A percentile compares a stretch with the other conserved stretches of the same genome.
Conservation (phyloP, 495 filamentous ascomycete species). For the Penicillium daleae region DNA sequence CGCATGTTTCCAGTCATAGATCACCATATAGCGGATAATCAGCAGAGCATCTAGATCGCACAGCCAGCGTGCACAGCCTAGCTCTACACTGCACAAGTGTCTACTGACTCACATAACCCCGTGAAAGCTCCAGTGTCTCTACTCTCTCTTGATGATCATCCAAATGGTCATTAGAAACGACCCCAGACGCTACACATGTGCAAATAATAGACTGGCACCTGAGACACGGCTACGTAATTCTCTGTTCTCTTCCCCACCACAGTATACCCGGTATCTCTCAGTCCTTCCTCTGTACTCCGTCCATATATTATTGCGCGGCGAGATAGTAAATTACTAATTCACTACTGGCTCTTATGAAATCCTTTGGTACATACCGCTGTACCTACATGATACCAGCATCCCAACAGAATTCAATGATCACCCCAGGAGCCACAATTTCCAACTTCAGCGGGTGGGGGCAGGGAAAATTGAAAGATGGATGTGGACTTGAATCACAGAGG, state of each 20-base stretch:
- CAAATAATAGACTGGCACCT: slow-evolving; percentile 12
- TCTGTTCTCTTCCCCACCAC: slow-evolving; percentile 6
- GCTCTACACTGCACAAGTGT: no score
- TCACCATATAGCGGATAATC: no score
- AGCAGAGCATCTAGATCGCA: no score
- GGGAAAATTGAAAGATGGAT: not conserved
- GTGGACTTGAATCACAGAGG: not conserved
- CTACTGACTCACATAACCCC: not conserved
- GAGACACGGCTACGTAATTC: slow-evolving; percentile 20
- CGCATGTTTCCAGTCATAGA: not conserved
- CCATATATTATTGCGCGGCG: no score
- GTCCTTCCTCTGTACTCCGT: not conserved
- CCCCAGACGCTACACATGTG: not conserved
- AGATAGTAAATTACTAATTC: no score
- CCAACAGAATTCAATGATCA: slow-evolving; percentile 6
- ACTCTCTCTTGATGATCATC: not conserved
- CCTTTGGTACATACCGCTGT: no score
- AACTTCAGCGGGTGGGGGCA: slow-evolving; percentile 1
- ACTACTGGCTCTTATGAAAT: not conserved
- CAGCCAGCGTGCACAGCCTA: no score
- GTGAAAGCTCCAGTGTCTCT: not conserved
- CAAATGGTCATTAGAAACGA: no score
- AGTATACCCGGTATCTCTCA: not conserved
- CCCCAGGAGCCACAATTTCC: not conserved
- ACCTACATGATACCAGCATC: not conserved